Evolutionary conservation across 2,329 filamentous ascomycete species (phyloP), one percentile per base, ranked within the genome.

Genomic region (Akanthomyces muscarius): DNA sequence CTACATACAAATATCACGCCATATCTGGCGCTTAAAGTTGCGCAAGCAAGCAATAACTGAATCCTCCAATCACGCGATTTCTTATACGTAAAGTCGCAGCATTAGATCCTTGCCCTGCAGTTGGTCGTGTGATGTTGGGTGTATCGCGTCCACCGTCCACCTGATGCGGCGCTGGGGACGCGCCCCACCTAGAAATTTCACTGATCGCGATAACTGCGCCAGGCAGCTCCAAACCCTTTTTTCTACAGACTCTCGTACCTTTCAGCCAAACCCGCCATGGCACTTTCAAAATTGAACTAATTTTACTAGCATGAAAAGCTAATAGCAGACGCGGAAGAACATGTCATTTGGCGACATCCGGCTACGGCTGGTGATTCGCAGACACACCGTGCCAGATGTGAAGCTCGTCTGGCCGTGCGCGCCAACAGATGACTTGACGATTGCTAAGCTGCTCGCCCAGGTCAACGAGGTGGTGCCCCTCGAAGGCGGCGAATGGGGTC

Each of bases 401-500:
- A 85, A 86, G 66, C 82, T 95, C 61, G 79, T 94, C 47, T 94
- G 91, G 87, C 84, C 85, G 33, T 83, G 89, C 21, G 75, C 81
- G 58, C 77, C 80, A 68, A 76, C 80, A 60, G 78, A 80, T 16
- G 82, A 87, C 52, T 82, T 87, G 60, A 96, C 91, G 2, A 82
- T 97, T 65, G 84, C 90, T 36, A 86, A 89, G 68, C 83, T 97
- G 2, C 80, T 97, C 44, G 86, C 90, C 66, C 84, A 91, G 65
- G 81, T 97, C 68, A 93, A 96, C 75, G 85, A 90, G 50, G 82
- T 90, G 18, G 79, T 97, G 2, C 92, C 93, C 0, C 84, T 98
- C 0, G 92, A 97, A 77, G 87, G 88, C 63, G 82, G 82, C 47
- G 81, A 92, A 64, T 97, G 92, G 91, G 92, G 91, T 0, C 77